These are phyloP conservation scores for Melampsora americana DNA, from an alignment of 1,284 basidiomycete genomes.

Conservation along the genomic window DNA sequence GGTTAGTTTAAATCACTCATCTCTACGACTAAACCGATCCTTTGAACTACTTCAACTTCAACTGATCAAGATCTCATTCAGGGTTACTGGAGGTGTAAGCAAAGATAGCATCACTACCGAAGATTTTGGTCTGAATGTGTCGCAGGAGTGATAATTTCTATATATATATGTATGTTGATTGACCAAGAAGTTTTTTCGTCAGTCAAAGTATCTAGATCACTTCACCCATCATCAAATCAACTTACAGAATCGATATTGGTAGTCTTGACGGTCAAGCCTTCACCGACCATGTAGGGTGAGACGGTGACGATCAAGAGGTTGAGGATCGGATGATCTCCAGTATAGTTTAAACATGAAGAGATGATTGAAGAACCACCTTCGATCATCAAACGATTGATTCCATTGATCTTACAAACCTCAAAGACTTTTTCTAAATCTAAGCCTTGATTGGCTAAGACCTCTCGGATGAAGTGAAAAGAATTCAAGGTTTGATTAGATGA, in stretches of 20 bases:
- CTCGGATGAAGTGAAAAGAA: background rate
- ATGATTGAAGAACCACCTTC: constrained; percentile 88
- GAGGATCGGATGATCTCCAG: constrained; percentile 56
- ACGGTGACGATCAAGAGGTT: constrained; percentile 76
- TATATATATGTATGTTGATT: too few species aligned
- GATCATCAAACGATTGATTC: constrained; percentile 79
- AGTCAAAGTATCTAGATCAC: background rate
- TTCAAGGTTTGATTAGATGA: background rate
- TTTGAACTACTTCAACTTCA: too few species aligned
- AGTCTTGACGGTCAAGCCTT: constrained; percentile 59
- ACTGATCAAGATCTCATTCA: too few species aligned
- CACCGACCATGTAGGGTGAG: constrained; percentile 74
- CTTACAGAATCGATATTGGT: constrained; percentile 55
- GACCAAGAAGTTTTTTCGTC: background rate
- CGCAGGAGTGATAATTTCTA: constrained; percentile 45
- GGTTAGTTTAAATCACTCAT: too few species aligned
- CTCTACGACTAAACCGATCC: too few species aligned
- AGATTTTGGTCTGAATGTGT: constrained; percentile 49
- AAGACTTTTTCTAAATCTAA: constrained; percentile 62
- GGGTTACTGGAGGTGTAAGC: constrained; percentile 47
- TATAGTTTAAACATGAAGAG: constrained; percentile 64
- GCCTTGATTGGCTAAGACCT: constrained; percentile 52
- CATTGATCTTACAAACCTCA: constrained; percentile 59
- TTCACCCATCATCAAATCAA: constrained; percentile 6
- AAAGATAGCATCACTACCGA: constrained; percentile 52